Evolutionary conservation across 2,329 filamentous ascomycete genomes (phyloP).

Genomic region (Talaromyces sp.): DNA sequence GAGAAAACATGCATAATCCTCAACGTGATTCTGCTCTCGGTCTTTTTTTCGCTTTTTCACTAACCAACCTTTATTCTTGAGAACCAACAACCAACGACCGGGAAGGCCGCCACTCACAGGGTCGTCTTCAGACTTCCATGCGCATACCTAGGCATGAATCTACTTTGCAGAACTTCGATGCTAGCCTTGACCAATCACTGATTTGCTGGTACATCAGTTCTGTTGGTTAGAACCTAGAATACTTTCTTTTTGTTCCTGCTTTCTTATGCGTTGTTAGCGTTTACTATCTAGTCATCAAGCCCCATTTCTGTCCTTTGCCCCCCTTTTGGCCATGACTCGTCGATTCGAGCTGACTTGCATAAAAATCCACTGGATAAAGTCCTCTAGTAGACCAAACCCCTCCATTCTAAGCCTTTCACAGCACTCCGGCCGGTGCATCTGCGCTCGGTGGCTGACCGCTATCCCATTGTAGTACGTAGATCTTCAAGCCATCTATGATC

Average conservation of each 20-base stretch:
- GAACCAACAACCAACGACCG: not conserved
- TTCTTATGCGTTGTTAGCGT: conserved; percentile 6
- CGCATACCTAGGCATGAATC: not conserved
- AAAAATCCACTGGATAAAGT: not conserved
- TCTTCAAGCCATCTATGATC: conserved; percentile 7
- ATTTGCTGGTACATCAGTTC: not conserved
- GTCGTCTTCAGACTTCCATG: too few species aligned
- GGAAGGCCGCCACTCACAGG: too few species aligned
- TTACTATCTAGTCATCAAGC: not conserved
- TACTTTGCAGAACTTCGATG: not conserved
- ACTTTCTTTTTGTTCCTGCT: not conserved
- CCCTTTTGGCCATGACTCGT: not conserved
- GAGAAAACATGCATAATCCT: not conserved
- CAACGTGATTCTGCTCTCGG: conserved; percentile 5
- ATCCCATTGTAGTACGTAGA: conserved; percentile 10
- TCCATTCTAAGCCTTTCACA: not conserved
- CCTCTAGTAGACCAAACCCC: not conserved
- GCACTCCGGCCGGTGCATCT: not conserved
- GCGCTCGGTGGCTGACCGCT: not conserved
- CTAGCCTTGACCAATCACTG: not conserved
- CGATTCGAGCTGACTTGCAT: not conserved
- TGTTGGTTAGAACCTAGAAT: not conserved
- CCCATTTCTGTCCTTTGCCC: not conserved
- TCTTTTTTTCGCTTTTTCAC: not conserved
- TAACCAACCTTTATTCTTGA: not conserved